Conservation (phyloP, 768 basidiomycete species). For the Podaxis sp. region DNA sequence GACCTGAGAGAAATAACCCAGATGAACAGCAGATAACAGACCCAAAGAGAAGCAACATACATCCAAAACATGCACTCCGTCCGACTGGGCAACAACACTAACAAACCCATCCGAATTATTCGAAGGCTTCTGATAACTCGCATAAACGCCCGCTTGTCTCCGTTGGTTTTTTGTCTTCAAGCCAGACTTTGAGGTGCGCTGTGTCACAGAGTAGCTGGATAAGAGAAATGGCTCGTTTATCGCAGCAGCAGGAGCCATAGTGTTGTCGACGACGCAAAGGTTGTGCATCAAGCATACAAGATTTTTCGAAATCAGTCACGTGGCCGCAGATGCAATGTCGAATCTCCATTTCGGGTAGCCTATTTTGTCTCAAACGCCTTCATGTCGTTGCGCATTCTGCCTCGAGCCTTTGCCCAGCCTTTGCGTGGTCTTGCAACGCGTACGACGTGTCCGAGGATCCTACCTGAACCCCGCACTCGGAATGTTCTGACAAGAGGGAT, state of each 20-base stretch:
- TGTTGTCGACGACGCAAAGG: background rate
- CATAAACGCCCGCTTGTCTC: conserved; percentile 15
- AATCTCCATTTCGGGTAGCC: conserved; percentile 2
- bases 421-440: background rate
- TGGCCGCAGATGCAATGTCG: background rate
- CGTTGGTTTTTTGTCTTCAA: conserved; percentile 17
- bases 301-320: conserved; percentile 15
- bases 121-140: conserved; percentile 13
- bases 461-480: background rate
- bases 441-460: background rate
- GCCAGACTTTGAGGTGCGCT: conserved; percentile 15
- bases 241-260: conserved; percentile 6
- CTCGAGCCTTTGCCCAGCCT: conserved; percentile 3
- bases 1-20: conserved; percentile 35
- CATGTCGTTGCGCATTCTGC: conserved; percentile 11
- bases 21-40: background rate
- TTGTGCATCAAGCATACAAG: background rate
- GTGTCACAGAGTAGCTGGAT: conserved; percentile 29
- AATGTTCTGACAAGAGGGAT: conserved; percentile 7
- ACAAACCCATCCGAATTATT: conserved; percentile 50
- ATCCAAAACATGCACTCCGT: conserved; percentile 75
- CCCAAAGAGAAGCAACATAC: conserved; percentile 32
- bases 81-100: conserved; percentile 67
- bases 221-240: conserved; percentile 41
- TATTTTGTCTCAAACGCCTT: background rate